These are phyloP conservation scores for Pleurotus tuber-regium DNA, from an alignment of 768 basidiomycete species.

Conservation along the genomic window DNA sequence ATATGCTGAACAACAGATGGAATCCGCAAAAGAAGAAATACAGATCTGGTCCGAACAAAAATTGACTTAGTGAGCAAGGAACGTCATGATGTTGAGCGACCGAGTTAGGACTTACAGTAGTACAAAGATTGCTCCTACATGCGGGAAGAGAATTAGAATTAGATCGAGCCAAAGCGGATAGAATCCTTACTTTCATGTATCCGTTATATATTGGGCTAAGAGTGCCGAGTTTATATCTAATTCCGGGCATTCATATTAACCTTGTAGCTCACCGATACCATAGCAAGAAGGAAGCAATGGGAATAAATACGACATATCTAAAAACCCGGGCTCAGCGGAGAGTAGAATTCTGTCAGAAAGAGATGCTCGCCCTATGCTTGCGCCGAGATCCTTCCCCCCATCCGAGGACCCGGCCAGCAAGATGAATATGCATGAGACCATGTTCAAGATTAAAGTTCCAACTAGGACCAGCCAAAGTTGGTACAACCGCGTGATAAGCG, in stretches of 20 bases:
- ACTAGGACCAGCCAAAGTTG: conserved; percentile 92
- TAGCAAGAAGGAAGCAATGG: conserved; percentile 78
- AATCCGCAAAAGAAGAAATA: conserved; percentile 97
- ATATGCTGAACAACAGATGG: conserved; percentile 89
- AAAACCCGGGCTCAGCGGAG: conserved; percentile 22
- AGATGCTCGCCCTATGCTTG: conserved; percentile 70
- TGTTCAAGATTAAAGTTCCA: conserved; percentile 80
- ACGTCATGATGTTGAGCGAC: not conserved
- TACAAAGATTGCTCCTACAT: conserved; percentile 87
- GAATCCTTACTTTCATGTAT: conserved; percentile 80
- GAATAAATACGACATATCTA: conserved; percentile 81
- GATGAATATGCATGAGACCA: conserved; percentile 86
- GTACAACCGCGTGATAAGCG: conserved; percentile 83
- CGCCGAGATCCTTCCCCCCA: conserved; percentile 78
- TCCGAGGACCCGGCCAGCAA: conserved; percentile 74
- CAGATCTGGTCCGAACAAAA: conserved; percentile 57
- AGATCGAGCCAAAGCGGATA: conserved; percentile 11
- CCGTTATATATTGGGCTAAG: conserved; percentile 92
- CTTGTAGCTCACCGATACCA: conserved; percentile 88
- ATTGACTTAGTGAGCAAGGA: conserved; percentile 21
- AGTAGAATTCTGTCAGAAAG: conserved; percentile 11
- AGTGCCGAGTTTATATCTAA: conserved; percentile 12
- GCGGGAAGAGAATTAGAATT: conserved; percentile 21
- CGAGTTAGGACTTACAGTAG: conserved; percentile 61
- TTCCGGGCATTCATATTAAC: conserved; percentile 11